Base-by-base conservation (phyloP, 2,329 filamentous ascomycete genomes). In the Penicillium italicum region DNA sequence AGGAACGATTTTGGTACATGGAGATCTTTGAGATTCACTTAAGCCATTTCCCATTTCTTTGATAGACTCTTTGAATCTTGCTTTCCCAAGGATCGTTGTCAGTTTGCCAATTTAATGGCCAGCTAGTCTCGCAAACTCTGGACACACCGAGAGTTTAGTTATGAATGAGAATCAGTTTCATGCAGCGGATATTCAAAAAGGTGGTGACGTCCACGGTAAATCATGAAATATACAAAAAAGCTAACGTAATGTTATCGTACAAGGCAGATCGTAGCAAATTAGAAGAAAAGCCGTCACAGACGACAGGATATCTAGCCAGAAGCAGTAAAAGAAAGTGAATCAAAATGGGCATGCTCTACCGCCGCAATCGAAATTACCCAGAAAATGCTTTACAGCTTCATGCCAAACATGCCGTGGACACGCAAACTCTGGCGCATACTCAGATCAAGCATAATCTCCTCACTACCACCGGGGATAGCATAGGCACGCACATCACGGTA, bases 361-460 rank as follows among this genome's bases (percentile, higher is more conserved):
- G 20, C 14, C 33, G 34, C 18, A 46, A 36, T 34, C 46, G 48
- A 61, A 54, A 55, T 45, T 37, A 37, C 16, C 5, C 22, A 33
- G n/a, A 20, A 46, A 47, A 44, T 52, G 20, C 14, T 51, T 18
- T 53, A 60, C 47, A 99, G 72, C 83, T 97, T 99, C 93, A 97
- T 97, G 10, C 94, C 94, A 73, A 96, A 80, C 60, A 87, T 86
- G 82, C 97, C 87, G 66, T 91, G 90, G 53, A 99, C 94, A 73
- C 85, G 86, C 80, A 96, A 74, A 60, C 87, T 89, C 81, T 97
- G 92, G 66, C 93, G 83, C 74, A 99, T 96, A 77, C 90, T 96
- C 69, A 99, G 76, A 74, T 99, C 94, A 63, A 97, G 79, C 94
- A 99, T 99, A 63, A 99, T 99, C 82, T 99, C 94, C 79, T 99